A percentile compares a stretch with the other conserved stretches of the same genome.
Conservation (phyloP, 164 flowering plant genomes). For the Macadamia tetraphylla region DNA sequence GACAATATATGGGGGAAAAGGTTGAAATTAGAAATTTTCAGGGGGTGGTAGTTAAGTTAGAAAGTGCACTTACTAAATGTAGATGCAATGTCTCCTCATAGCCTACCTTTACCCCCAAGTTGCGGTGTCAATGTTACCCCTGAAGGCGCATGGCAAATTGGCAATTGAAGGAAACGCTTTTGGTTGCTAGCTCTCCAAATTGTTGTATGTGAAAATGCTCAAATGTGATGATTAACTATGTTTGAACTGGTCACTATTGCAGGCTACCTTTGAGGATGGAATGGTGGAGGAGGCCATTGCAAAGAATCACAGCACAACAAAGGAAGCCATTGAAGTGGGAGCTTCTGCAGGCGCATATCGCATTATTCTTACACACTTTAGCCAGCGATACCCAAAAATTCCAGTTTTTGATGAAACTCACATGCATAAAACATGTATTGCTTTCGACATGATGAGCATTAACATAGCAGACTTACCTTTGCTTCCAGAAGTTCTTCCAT, state of each 20-base stretch:
- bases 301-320: constrained; percentile 92
- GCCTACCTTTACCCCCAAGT: no score
- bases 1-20: no score
- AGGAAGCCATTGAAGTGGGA: constrained; percentile 88
- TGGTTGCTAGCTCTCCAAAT: background rate
- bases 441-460: constrained; percentile 95
- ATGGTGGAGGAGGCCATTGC: constrained; percentile 84
- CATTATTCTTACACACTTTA: constrained; percentile 89
- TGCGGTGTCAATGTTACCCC: no score
- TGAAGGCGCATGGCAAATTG: no score
- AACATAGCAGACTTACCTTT: constrained; percentile 83
- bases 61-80: no score
- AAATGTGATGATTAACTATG: background rate
- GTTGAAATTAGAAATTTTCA: no score
- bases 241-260: constrained; percentile 19
- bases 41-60: no score
- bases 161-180: no score
- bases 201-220: no score
- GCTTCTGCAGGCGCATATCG: constrained; percentile 69
- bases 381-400: constrained; percentile 95
- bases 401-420: constrained; percentile 76
- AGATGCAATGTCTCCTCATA: no score
- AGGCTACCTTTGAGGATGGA: constrained; percentile 98
- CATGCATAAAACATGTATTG: constrained; percentile 88
- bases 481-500: constrained; percentile 81